A percentile compares a stretch with the other conserved stretches of the same genome.
Conservation (phyloP, 2,329 filamentous ascomycete species). For the Colletotrichum sansevieriae region DNA sequence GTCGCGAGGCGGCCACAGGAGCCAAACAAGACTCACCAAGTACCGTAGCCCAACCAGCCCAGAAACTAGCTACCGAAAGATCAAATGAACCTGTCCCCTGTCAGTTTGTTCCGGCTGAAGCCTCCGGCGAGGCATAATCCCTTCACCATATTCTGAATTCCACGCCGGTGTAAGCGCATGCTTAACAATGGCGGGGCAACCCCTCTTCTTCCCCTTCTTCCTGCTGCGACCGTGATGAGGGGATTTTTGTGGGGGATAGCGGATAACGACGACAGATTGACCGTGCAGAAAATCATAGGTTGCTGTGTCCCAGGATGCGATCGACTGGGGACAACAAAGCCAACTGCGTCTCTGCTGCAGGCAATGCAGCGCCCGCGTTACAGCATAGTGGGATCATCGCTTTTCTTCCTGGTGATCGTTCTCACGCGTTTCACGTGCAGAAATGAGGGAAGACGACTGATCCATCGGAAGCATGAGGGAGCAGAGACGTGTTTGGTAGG, state of each 20-base stretch:
- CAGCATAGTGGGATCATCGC: constrained; percentile 31
- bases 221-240: constrained; percentile 22
- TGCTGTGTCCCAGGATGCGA: constrained; percentile 11
- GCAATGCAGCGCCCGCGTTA: constrained; percentile 16
- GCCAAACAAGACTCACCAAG: not conserved
- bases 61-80: constrained; percentile 11
- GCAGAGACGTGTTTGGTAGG: not conserved
- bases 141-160: not conserved
- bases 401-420: not conserved
- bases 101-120: constrained; percentile 19
- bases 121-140: constrained; percentile 24
- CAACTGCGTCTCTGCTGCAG: constrained; percentile 20
- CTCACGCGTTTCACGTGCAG: constrained; percentile 3
- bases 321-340: constrained; percentile 17
- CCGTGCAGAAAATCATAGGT: constrained; percentile 4
- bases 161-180: constrained; percentile 4
- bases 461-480: not conserved
- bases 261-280: constrained; percentile 5
- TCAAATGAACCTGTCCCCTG: constrained; percentile 24
- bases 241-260: constrained; percentile 21
- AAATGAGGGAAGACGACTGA: not conserved
- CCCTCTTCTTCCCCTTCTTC: not conserved
- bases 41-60: constrained; percentile 1
- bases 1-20: constrained; percentile 13
- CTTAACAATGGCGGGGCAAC: not conserved